Evolutionary conservation across 768 basidiomycete species (phyloP).

Genomic region (Glaciozyma martinii): DNA sequence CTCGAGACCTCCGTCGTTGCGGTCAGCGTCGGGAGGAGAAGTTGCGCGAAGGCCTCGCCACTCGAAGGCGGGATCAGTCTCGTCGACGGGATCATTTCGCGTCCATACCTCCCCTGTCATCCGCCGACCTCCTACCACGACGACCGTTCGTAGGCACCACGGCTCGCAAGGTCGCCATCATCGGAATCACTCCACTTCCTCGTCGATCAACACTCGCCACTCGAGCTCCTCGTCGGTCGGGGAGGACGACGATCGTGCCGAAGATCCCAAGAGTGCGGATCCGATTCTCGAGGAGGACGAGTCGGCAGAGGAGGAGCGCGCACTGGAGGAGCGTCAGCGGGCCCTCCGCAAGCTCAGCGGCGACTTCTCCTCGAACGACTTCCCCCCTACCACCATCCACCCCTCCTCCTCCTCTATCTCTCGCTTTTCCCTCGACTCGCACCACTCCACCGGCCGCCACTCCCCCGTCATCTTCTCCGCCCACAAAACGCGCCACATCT

Average conservation of each 20-base stretch:
- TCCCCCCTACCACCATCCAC: background rate
- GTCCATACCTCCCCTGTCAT: background rate
- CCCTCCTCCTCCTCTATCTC: background rate
- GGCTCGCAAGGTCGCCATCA: slow-evolving; percentile 11
- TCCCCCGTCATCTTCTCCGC: slow-evolving; percentile 19
- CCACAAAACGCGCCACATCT: slow-evolving; percentile 33
- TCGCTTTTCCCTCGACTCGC: slow-evolving; percentile 1
- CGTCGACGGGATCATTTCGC: slow-evolving; percentile 15
- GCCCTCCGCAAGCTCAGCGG: background rate
- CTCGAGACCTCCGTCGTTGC: slow-evolving; percentile 27
- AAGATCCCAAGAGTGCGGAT: background rate
- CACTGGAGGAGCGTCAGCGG: background rate
- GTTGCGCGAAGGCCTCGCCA: background rate
- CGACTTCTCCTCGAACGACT: background rate
- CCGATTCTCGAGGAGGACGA: background rate
- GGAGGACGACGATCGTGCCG: background rate
- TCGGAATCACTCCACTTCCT: slow-evolving; percentile 1
- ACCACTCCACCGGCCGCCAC: background rate
- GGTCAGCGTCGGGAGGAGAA: slow-evolving; percentile 8
- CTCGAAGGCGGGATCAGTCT: slow-evolving; percentile 14
- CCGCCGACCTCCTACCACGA: slow-evolving; percentile 30
- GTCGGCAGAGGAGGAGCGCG: slow-evolving; percentile 1
- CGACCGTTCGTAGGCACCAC: slow-evolving; percentile 20
- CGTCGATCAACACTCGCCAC: slow-evolving; percentile 23
- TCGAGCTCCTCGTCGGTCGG: slow-evolving; percentile 16